Evolutionary conservation across 176 grass and related monocot species (phyloP).

Genomic region (Elaeis guineensis): DNA sequence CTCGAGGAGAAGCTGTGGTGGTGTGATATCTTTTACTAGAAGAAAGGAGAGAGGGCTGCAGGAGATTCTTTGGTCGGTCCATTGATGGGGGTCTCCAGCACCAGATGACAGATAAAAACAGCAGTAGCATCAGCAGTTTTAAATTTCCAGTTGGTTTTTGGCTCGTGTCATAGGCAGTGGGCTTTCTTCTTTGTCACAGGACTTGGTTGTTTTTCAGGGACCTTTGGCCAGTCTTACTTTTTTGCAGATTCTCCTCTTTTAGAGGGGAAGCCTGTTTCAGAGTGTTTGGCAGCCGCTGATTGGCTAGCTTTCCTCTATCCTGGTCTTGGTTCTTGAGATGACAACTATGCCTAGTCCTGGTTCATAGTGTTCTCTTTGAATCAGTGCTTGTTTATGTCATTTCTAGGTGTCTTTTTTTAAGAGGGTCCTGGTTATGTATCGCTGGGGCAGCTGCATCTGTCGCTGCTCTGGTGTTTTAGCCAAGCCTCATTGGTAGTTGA

Average conservation of each 20-base stretch:
- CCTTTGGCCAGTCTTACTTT: conserved; percentile 43
- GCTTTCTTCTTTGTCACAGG: conserved; percentile 48
- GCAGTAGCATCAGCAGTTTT: conserved; percentile 26
- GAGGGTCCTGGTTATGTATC: conserved; percentile 5
- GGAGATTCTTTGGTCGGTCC: too few species aligned
- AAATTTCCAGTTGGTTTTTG: conserved; percentile 32
- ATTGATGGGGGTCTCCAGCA: conserved; percentile 11
- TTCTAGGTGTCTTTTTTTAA: background rate
- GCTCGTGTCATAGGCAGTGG: conserved; percentile 35
- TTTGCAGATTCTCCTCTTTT: conserved; percentile 36
- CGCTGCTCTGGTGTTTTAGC: conserved; percentile 12
- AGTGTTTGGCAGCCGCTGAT: conserved; percentile 36
- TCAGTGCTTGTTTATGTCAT: too few species aligned
- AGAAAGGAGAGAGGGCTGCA: conserved; percentile 6
- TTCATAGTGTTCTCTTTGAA: conserved; percentile 24
- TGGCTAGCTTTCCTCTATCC: conserved; percentile 36
- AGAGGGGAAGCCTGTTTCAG: conserved; percentile 41
- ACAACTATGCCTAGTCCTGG: conserved; percentile 37
- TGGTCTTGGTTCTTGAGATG: conserved; percentile 42
- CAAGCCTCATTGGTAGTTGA: background rate
- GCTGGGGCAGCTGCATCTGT: background rate
- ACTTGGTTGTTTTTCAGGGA: conserved; percentile 33
- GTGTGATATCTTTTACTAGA: conserved; percentile 84
- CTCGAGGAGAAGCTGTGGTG: conserved; percentile 75
- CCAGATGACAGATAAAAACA: conserved; percentile 37